Base-by-base conservation (phyloP, 305 asterid species). In the Fraxinus albicans region DNA sequence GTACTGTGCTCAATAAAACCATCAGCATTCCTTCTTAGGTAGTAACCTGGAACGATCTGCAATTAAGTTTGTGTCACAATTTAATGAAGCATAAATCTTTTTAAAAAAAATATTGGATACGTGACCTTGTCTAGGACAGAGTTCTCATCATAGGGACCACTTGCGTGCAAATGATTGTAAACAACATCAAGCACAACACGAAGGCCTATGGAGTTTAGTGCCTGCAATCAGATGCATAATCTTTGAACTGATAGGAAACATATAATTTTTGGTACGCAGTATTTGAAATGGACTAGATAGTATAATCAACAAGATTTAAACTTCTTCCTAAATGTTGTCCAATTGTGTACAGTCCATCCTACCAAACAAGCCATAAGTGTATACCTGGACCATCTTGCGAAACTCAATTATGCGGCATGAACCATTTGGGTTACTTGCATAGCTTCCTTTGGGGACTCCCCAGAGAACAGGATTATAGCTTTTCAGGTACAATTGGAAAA, bases 391-490 rank as follows among this genome's bases (percentile, higher is more conserved):
- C 98, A 96, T 94, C 88, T 91, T 89, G 74, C 99, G 97, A 67
- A 92, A 96, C 94, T 96, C 99, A 13, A 92, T 73, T 84, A 90
- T 86, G 81, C 98, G 98, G 89, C 85, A 87, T 73, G 92, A 74
- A 84, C 99, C 99, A 87, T 91, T 91, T 77, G 99, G 94, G 81
- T 93, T 88, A 86, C 89, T 89, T 25, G 98, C 92, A 83, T 93
- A 96, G 91, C 99, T 94, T 89, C 99, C 99, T 90, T 96, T 94
- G 25, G 99, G 99, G 73, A 96, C 98, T 81, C 98, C 97, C 98
- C 98, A 96, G 34, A 94, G 91, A 82, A 94, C 96, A 84, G 99
- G 99, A 72, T 96, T 93, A 89, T 96, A 96, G 73, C 98, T 96
- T 88, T 89, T 82, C 84, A 86, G 65, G 78, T 79, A 83, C 47